Evolutionary conservation across 2,329 filamentous ascomycete species (phyloP).

Genomic region (Xylariaceae sp.): DNA sequence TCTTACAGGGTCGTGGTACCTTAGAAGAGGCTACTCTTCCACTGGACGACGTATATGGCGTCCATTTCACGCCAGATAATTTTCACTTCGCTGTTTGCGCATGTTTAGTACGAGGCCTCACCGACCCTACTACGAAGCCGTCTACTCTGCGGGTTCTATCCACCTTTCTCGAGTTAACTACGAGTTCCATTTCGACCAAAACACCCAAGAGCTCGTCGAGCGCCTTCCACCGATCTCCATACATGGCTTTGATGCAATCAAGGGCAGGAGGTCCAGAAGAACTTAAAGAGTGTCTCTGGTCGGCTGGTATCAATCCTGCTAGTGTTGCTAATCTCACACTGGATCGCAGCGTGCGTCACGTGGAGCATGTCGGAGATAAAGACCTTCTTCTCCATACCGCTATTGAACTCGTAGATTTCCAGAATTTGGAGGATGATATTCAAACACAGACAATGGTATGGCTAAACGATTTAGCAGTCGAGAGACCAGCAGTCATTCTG

Average conservation of each 20-base stretch:
- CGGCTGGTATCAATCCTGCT: slow-evolving; percentile 58
- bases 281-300: slow-evolving; percentile 67
- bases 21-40: slow-evolving; percentile 67
- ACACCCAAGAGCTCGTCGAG: slow-evolving; percentile 38
- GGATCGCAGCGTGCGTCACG: slow-evolving; percentile 50
- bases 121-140: slow-evolving; percentile 64
- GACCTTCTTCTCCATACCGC: slow-evolving; percentile 67
- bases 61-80: slow-evolving; percentile 67
- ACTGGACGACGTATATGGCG: slow-evolving; percentile 69
- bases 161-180: slow-evolving; percentile 63
- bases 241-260: slow-evolving; percentile 65
- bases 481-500: slow-evolving; percentile 61
- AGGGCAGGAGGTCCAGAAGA: slow-evolving; percentile 64
- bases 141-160: slow-evolving; percentile 66
- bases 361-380: slow-evolving; percentile 60
- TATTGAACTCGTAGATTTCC: slow-evolving; percentile 70
- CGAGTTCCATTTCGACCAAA: slow-evolving; percentile 41
- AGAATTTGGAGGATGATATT: slow-evolving; percentile 65
- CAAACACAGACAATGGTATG: slow-evolving; percentile 65
- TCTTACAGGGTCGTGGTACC: slow-evolving; percentile 65
- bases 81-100: slow-evolving; percentile 73
- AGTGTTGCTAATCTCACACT: slow-evolving; percentile 48
- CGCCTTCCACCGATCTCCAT: slow-evolving; percentile 56
- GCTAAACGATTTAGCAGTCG: slow-evolving; percentile 62
- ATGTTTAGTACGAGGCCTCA: slow-evolving; percentile 67